Conservation (phyloP, 495 filamentous ascomycete genomes). For the Recurvomyces mirabilis region DNA sequence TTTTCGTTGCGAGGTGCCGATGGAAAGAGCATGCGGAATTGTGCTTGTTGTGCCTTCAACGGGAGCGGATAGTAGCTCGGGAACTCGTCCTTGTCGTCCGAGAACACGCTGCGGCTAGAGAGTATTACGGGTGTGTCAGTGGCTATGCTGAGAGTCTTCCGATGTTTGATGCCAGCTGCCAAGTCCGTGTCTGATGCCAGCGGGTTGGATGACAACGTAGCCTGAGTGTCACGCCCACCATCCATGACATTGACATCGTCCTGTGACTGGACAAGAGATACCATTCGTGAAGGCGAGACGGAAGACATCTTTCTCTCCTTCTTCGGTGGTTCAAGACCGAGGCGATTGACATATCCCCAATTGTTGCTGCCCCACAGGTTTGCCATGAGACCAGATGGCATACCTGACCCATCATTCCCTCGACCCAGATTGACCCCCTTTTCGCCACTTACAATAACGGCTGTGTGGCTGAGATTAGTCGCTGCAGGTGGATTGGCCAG, state of each 20-base stretch:
- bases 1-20: conserved; percentile 60
- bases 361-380: conserved; percentile 86
- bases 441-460: conserved; percentile 71
- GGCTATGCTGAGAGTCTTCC: conserved; percentile 74
- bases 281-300: neutral
- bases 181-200: conserved; percentile 2
- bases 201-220: neutral
- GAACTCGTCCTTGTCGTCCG: conserved; percentile 42
- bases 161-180: conserved; percentile 36
- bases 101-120: no score
- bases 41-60: conserved; percentile 77
- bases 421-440: conserved; percentile 49
- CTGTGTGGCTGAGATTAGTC: conserved; percentile 78
- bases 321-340: conserved; percentile 35
- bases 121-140: conserved; percentile 30
- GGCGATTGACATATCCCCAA: conserved; percentile 64
- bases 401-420: conserved; percentile 45
- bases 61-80: conserved; percentile 73
- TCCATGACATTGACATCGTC: conserved; percentile 18
- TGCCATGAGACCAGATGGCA: conserved; percentile 76
- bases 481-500: conserved; percentile 75
- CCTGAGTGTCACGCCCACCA: neutral
- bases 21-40: conserved; percentile 86
- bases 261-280: no score
- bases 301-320: neutral